phyloP scores from a whole-genome alignment of 1,139 yeast genomes.

The Suhomyces kunorum region DNA sequence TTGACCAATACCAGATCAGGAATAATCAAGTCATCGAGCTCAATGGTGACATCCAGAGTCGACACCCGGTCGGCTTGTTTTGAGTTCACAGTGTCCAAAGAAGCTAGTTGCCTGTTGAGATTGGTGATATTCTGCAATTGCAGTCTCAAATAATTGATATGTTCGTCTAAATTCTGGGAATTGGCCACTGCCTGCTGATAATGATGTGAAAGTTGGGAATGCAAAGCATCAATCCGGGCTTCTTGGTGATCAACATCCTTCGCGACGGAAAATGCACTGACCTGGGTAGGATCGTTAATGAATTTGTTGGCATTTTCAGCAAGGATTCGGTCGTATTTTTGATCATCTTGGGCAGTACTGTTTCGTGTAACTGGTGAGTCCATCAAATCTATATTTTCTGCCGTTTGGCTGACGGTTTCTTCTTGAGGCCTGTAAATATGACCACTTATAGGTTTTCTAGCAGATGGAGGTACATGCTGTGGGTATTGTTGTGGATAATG shows the following conservation, averaged over 20 bases:
- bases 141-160: slow-evolving; percentile 34
- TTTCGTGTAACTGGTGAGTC: slow-evolving; percentile 13
- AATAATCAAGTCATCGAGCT: slow-evolving; percentile 39
- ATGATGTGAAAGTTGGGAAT: slow-evolving; percentile 39
- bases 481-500: not conserved
- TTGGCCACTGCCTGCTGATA: slow-evolving; percentile 42
- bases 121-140: slow-evolving; percentile 31
- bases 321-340: slow-evolving; percentile 13
- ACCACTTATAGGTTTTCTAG: no score
- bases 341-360: not conserved
- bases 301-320: slow-evolving; percentile 22
- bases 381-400: slow-evolving; percentile 17
- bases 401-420: not conserved
- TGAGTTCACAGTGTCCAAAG: slow-evolving; percentile 29
- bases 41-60: slow-evolving; percentile 19
- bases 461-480: not conserved
- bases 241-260: slow-evolving; percentile 15
- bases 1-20: slow-evolving; percentile 45
- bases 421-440: no score
- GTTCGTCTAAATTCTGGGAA: slow-evolving; percentile 33
- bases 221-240: slow-evolving; percentile 32
- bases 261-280: slow-evolving; percentile 1
- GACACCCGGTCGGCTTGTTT: slow-evolving; percentile 23
- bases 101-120: slow-evolving; percentile 28
- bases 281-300: slow-evolving; percentile 4